Evolutionary conservation across 768 basidiomycete species (phyloP), one percentile per base, ranked within the genome.

Genomic region (Suillus fuscotomentosus): DNA sequence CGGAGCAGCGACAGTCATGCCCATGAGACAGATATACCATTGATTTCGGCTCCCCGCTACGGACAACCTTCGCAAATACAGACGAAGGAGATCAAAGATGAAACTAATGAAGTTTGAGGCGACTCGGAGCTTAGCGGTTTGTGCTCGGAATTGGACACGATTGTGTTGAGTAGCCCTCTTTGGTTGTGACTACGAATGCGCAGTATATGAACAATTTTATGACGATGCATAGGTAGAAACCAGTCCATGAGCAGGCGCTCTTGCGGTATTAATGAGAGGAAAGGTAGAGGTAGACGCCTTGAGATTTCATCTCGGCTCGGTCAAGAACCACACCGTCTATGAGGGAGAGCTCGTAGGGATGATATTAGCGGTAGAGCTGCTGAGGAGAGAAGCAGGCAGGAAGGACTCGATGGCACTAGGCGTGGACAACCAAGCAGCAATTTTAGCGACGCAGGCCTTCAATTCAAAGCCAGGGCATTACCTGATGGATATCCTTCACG

Each of bases 1-100:
- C 66, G 61, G 41, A 51, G 66, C 42, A 70, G 69, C 24, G 68
- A 71, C 45, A 47, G 24, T 47, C 56, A 55, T 27, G 22, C 15
- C 2, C 22, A 39, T 38, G 55, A 57, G 8, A 5, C 22, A 15
- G 24, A 27, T 15, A 4, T 27, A 0, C 22, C 38, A 24, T 10
- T 57, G 22, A 8, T 22, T 22, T 22, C 14, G 24, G 31, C 7
- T 39, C 22, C 38, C 2, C 36, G 3, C 4, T 39, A 24, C 39
- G 22, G 11, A 24, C 38, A 3, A 10, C 55, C 55, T 24, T 57
- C 38, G 38, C 55, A 39, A 39, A 24, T 39, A 8, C 14, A 57
- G 14, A 39, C 38, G 9, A 57, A 17, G 2, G 38, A 15, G 38
- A 22, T 15, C 10, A 8, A 5, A 57, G 22, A 38, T 51, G 27